These are phyloP conservation scores for Sclerotinia subarctica DNA, from an alignment of 2,329 filamentous ascomycete species.

Conservation along the genomic window DNA sequence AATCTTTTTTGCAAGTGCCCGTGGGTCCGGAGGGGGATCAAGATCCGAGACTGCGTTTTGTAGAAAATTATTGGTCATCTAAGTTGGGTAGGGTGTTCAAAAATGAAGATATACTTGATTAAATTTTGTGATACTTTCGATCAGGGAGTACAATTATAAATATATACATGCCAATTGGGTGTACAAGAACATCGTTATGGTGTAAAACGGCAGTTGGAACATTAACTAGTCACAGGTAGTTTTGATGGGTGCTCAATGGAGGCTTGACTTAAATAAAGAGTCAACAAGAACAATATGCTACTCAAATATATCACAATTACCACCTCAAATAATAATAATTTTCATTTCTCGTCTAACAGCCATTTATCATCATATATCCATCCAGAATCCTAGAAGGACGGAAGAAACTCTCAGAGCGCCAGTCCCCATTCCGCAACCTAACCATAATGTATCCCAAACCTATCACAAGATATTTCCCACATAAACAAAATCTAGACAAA, in stretches of 20 bases:
- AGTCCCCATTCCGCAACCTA: background rate
- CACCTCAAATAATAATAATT: no score
- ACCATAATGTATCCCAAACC: slow-evolving; percentile 1
- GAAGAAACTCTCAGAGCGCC: background rate
- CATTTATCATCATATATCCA: slow-evolving; percentile 1
- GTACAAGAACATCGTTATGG: background rate
- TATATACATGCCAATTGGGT: background rate
- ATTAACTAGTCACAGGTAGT: background rate
- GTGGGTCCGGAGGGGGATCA: no score
- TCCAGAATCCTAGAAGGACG: background rate
- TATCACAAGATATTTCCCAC: background rate
- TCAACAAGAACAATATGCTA: background rate
- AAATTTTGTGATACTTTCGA: background rate
- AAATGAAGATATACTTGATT: background rate
- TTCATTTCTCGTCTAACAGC: slow-evolving; percentile 2
- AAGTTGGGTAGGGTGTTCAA: background rate
- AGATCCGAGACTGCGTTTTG: background rate
- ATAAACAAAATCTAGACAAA: background rate
- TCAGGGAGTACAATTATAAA: no score
- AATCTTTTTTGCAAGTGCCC: background rate
- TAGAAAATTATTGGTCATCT: background rate
- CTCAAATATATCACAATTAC: background rate
- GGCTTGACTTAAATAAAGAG: background rate
- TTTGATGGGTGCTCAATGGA: background rate
- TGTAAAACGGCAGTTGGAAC: no score